Evolutionary conservation across 148 eudicot genomes (phyloP), one percentile per base, ranked within the genome.

Genomic region (Nyssa sinensis): DNA sequence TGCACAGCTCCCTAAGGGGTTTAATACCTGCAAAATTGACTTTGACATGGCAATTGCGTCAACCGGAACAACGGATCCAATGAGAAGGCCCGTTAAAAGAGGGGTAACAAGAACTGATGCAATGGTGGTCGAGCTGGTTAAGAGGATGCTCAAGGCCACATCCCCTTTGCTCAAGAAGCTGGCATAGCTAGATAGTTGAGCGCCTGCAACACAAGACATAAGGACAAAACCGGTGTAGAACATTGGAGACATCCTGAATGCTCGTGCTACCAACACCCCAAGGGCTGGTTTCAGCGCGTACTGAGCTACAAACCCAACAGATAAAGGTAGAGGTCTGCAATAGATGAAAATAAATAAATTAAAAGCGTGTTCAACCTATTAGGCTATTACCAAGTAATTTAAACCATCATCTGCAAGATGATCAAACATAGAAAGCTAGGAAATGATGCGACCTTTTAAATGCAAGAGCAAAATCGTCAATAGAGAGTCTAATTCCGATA

Each of bases 131-230:
- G 96, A 90, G 70, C 99, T 95, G 53, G 97, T 95, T 83, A 95
- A 81, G 10, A 95, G 87, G 64, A 95, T 89, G 84, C 99, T 95
- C 71, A 95, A 83, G 30, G 99, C 97, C 61, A 93, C 90, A 27
- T 95, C 97, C 32, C 97, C 96, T 83, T 90, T 95, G 88, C 99
- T 89, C 82, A 95, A 84, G 86, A 90, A 95, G 87, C 92, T 92
- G 21, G 97, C 98, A 77, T 95, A 95, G 79, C 98, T 95, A 44
- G 98, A 95, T 53, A 95, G 86, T 78, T 92, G 98, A 75, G 98
- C 98, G 70, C 98, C 98, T 0, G 98, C 85, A 37, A 95, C 98
- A 79, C 97, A 92, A 53, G 97, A 88, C 79, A 89, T 95, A 64
- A 95, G 93, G 70, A 92, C 87, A 72, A 92, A 94, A 7, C 98